Evolutionary conservation across 2,329 filamentous ascomycete species (phyloP), one percentile per base, ranked within the genome.

Genomic region (Teratosphaeria zuluensis): DNA sequence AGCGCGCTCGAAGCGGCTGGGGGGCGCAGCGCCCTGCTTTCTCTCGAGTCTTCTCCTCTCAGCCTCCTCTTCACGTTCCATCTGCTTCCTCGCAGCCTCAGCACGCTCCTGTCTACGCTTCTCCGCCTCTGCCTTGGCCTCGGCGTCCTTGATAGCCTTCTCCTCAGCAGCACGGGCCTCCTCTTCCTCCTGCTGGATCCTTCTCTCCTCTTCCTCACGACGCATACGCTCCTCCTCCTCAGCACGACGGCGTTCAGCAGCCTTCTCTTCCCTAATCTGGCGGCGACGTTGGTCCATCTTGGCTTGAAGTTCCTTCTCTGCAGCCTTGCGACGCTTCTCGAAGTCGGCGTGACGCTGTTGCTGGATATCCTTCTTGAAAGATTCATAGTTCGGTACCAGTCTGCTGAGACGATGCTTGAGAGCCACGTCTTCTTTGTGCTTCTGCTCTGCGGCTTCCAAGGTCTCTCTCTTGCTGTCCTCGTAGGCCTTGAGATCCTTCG

Each of bases 301-400:
- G 75, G 88, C 88, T 79, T 97, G 89, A 59, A 97, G 83, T 73
- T 99, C 94, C 64, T 88, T 86, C 80, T 97, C 91, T 33, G 94
- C 94, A 69, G 90, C 87, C 74, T 88, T 91, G 71, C 89, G 89
- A 64, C 92, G 89, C 79, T 89, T 92, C 81, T 97, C 94, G 67
- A 97, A 99, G 75, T 97, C 91, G 68, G 95, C 89, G 71, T 90
- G 90, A 67, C 92, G 89, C 71, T 90, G 87, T 74, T 94, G 87
- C 62, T 89, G 89, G 57, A 99, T 84, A 54, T 86, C 85, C 65
- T 86, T 81, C 70, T 89, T 86, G 83, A 96, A 97, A 9, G 78
- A 77, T 73, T 94, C 90, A 77, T 96, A 99, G 57, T 81, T 75
- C n/a, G 86, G 83, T 64, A 97, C 87, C 57, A 99, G 82, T 62